These are phyloP conservation scores for Scheffersomyces quercinus DNA, from an alignment of 1,139 yeast genomes.

Conservation along the genomic window DNA sequence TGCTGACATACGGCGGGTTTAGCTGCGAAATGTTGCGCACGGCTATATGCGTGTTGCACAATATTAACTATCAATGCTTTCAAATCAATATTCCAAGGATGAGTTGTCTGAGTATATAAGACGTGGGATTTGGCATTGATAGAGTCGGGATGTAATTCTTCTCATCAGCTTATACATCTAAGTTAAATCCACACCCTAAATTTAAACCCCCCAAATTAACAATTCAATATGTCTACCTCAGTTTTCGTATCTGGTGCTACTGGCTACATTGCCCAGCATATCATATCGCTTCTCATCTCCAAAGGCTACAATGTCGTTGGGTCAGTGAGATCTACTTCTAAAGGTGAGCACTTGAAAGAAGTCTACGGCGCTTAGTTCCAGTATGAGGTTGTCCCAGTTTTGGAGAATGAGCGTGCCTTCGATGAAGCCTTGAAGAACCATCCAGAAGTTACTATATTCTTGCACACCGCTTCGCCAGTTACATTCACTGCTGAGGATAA, in stretches of 20 bases:
- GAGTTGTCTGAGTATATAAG: too few species aligned
- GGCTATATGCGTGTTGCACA: too few species aligned
- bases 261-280: slow-evolving; percentile 37
- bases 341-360: slow-evolving; percentile 29
- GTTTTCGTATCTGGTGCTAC: slow-evolving; percentile 43
- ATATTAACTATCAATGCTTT: too few species aligned
- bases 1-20: too few species aligned
- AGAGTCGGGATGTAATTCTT: too few species aligned
- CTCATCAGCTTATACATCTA: too few species aligned
- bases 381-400: slow-evolving; percentile 30
- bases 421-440: slow-evolving; percentile 29
- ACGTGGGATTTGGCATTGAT: too few species aligned
- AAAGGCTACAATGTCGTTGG: slow-evolving; percentile 37
- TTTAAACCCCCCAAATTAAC: too few species aligned
- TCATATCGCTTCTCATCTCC: slow-evolving; percentile 15
- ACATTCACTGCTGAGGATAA: slow-evolving; percentile 1
- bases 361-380: slow-evolving; percentile 22
- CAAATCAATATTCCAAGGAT: too few species aligned
- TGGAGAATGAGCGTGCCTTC: slow-evolving; percentile 29
- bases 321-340: slow-evolving; percentile 34
- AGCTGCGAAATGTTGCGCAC: too few species aligned
- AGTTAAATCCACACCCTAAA: too few species aligned
- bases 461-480: too few species aligned
- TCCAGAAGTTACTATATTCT: slow-evolving; percentile 19
- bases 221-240: slow-evolving; percentile 6